Base-by-base conservation (phyloP, 331 rosid genomes). In the Prunus yedoensis region DNA sequence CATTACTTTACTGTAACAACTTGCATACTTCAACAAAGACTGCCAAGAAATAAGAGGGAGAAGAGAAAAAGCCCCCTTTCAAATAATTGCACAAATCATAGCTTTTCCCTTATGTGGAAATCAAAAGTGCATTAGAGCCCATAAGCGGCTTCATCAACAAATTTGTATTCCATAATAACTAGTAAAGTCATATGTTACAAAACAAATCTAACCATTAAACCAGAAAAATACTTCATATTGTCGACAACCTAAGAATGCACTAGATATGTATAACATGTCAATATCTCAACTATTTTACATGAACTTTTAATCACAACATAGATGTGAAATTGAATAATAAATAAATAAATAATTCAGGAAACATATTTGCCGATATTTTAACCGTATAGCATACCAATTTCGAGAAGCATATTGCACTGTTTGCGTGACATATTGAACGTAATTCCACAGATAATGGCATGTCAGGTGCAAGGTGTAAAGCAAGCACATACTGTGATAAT, bases 351-450 rank as follows among this genome's bases (percentile, higher is more conserved):
- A 57, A 30, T n/a, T 8, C 10, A 69, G 20, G 4, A 43, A 35
- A 35, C 8, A 5, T 27, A 38, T n/a, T 30, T 49, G 8, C 28
- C 13, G 5, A 11, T 2, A 35, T 21, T 8, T 1, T 8, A 52
- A 52, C 38, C 4, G 3, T 18, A 21, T 2, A 20, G 74, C 87
- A 38, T 89, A 94, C 99, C 85, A 90, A 76, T 85, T 92, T 94
- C 74, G 78, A 75, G 75, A 84, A 94, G 87, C 98, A 94, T 30
- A 86, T 77, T 52, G 79, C 97, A 28, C 97, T 87, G 65, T 94
- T 94, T 14, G 90, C 75, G 75, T 94, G 88, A 74, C 99, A 94
- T 38, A 88, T 85, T 4, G 97, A 92, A 14, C 93, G 88, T 71
- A 94, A 30, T 61, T 92, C 99, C 59, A 79, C 86, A 28, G 97